A percentile compares a stretch with the other conserved stretches of the same genome.
Evolutionary conservation across 345 rosid genomes (phyloP).

Genomic region (Populus nigra): DNA sequence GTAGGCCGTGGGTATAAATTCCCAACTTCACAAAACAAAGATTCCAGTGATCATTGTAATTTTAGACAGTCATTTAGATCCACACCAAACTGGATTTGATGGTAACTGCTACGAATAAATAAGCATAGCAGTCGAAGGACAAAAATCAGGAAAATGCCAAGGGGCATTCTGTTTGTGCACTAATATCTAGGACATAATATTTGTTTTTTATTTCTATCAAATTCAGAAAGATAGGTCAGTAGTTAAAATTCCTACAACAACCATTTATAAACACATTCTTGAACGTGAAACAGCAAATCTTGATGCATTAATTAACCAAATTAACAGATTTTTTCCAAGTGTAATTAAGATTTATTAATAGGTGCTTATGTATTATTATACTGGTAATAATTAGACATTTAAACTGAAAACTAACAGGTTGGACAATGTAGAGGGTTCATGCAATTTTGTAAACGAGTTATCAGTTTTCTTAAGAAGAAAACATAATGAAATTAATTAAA

Average conservation of each 20-base stretch:
- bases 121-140: neutral
- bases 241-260: neutral
- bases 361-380: too few species aligned
- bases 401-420: neutral
- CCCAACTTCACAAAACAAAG: neutral
- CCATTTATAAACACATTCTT: neutral
- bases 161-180: constrained; percentile 9
- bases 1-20: neutral
- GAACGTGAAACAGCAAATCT: too few species aligned
- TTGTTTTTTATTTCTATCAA: neutral
- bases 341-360: too few species aligned
- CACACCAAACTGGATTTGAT: neutral
- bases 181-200: neutral
- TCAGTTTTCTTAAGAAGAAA: too few species aligned
- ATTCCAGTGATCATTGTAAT: neutral
- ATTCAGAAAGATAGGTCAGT: neutral
- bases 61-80: neutral
- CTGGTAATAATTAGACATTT: too few species aligned
- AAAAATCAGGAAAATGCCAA: constrained; percentile 19
- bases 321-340: too few species aligned
- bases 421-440: neutral
- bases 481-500: too few species aligned
- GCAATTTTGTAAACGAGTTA: neutral
- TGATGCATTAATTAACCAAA: too few species aligned
- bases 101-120: neutral